A percentile compares a stretch with the other conserved stretches of the same genome.
These are phyloP conservation scores for Cercospora zeina DNA, from an alignment of 2,329 filamentous ascomycete species.

Conservation along the genomic window DNA sequence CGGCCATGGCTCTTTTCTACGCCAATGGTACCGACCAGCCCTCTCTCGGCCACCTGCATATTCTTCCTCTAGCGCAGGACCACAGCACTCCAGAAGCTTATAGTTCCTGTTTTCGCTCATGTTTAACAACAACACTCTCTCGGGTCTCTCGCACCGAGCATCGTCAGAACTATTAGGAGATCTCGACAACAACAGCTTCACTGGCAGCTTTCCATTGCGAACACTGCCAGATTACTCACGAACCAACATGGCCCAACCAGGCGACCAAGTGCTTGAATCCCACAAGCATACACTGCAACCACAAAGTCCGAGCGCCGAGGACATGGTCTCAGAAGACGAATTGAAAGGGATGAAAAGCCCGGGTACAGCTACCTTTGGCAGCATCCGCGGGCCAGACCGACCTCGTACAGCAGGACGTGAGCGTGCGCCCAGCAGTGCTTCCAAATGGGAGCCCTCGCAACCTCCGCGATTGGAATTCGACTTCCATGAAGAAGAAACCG, in stretches of 20 bases:
- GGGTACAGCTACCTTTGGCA: slow-evolving; percentile 9
- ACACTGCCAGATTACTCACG: slow-evolving; percentile 17
- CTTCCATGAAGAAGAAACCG: slow-evolving; percentile 23
- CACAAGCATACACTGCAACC: slow-evolving; percentile 10
- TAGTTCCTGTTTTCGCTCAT: slow-evolving; percentile 13
- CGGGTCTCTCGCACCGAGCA: slow-evolving; percentile 17
- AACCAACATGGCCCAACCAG: slow-evolving; percentile 17
- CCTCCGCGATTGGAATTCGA: slow-evolving; percentile 30
- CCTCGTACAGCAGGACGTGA: slow-evolving; percentile 20
- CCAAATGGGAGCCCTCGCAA: slow-evolving; percentile 23
- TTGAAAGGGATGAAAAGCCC: slow-evolving; percentile 17
- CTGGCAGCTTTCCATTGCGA: slow-evolving; percentile 15
- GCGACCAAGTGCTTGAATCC: slow-evolving; percentile 1
- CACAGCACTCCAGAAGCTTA: slow-evolving; percentile 15
- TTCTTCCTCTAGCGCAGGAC: slow-evolving; percentile 4
- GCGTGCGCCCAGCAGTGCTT: slow-evolving; percentile 26
- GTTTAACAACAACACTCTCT: slow-evolving; percentile 11
- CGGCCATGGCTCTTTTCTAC: slow-evolving; percentile 17
- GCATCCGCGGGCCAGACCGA: slow-evolving; percentile 8
- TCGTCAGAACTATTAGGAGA: slow-evolving; percentile 15
- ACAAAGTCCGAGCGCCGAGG: slow-evolving; percentile 15
- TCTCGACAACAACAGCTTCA: not conserved
- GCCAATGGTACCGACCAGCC: slow-evolving; percentile 18
- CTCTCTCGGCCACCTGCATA: slow-evolving; percentile 16
- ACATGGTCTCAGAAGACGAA: slow-evolving; percentile 20